Conservation (phyloP, 768 basidiomycete genomes). For the Psilocybe sp. region DNA sequence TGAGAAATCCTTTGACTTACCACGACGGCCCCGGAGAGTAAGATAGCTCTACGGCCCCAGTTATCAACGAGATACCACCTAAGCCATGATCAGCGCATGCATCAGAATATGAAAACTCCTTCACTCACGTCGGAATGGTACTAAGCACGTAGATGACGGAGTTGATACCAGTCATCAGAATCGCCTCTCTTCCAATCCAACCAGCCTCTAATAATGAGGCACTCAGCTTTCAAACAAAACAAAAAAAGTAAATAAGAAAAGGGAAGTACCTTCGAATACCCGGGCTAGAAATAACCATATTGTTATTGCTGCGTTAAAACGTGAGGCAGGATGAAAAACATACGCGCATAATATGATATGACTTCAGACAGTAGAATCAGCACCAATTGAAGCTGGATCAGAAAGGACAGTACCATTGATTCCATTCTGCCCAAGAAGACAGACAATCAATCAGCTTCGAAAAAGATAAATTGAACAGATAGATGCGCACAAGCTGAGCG, state of each 20-base stretch:
- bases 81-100: constrained; percentile 4
- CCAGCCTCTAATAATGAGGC: constrained; percentile 67
- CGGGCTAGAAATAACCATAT: constrained; percentile 45
- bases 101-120: not conserved
- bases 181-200: constrained; percentile 90
- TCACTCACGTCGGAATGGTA: constrained; percentile 78
- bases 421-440: constrained; percentile 61
- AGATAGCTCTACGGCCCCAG: constrained; percentile 84
- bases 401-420: constrained; percentile 71
- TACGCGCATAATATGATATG: constrained; percentile 93
- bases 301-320: constrained; percentile 3
- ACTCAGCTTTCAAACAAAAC: constrained; percentile 3
- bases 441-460: constrained; percentile 7
- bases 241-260: not conserved
- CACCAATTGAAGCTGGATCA: constrained; percentile 5
- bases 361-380: constrained; percentile 43
- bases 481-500: constrained; percentile 77
- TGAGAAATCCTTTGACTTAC: constrained; percentile 37
- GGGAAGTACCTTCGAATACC: constrained; percentile 79
- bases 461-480: constrained; percentile 1
- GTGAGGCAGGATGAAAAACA: constrained; percentile 24
- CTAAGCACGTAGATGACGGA: constrained; percentile 76
- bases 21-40: constrained; percentile 81
- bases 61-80: constrained; percentile 95
- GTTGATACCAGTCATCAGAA: constrained; percentile 96